Evolutionary conservation across 2,329 filamentous ascomycete species (phyloP).

Genomic region (Alternaria rosae): DNA sequence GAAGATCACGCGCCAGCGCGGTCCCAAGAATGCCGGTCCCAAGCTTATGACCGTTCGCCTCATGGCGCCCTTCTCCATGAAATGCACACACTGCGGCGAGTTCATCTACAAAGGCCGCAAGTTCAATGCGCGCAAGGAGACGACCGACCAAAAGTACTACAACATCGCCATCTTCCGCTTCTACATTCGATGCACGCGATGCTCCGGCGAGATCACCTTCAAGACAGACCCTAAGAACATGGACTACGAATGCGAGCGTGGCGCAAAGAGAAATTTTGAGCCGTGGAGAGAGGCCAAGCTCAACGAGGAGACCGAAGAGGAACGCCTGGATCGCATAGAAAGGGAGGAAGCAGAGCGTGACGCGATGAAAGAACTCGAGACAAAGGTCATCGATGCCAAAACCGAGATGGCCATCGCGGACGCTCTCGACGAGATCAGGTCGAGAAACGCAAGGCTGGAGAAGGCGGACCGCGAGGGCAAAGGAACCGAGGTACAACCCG

Average conservation of each 20-base stretch:
- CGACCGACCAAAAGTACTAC: conserved; percentile 88
- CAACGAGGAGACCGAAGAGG: conserved; percentile 82
- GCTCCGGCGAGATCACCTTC: conserved; percentile 87
- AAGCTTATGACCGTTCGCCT: conserved; percentile 86
- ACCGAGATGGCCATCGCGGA: conserved; percentile 97
- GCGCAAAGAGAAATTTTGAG: conserved; percentile 92
- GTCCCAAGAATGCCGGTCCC: conserved; percentile 75
- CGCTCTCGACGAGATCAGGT: conserved; percentile 92
- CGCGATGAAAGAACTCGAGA: conserved; percentile 93
- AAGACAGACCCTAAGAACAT: conserved; percentile 94
- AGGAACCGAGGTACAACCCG: conserved; percentile 60
- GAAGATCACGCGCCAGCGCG: conserved; percentile 73
- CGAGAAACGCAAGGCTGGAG: conserved; percentile 87
- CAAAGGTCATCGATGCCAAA: conserved; percentile 91
- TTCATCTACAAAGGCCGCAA: conserved; percentile 94
- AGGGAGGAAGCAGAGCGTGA: conserved; percentile 80
- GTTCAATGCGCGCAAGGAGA: conserved; percentile 95
- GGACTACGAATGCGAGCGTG: conserved; percentile 83
- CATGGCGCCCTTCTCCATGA: conserved; percentile 88
- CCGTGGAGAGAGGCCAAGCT: conserved; percentile 78
- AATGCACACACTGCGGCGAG: conserved; percentile 73
- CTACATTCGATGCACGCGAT: conserved; percentile 86
- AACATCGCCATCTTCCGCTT: conserved; percentile 88
- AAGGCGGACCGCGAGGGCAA: conserved; percentile 71
- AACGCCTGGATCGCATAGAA: conserved; percentile 84